Conservation (phyloP, 371 early-diverging fungal species). For the Circinella umbellata region DNA sequence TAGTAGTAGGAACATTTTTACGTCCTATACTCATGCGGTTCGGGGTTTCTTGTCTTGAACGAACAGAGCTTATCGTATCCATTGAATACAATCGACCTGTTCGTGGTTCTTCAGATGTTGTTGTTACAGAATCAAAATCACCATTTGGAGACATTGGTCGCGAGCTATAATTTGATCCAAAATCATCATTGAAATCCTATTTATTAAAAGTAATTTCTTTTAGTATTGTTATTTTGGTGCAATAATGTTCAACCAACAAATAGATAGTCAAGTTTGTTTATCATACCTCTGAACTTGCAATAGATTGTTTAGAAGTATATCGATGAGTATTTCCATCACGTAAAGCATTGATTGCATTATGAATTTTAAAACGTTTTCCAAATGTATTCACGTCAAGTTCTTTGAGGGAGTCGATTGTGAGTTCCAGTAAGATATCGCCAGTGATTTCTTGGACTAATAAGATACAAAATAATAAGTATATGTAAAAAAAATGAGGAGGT, state of each 20-base stretch:
- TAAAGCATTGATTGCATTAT: conserved; percentile 58
- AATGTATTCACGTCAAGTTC: conserved; percentile 65
- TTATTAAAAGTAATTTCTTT: neutral
- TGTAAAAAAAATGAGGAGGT: neutral
- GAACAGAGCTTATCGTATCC: conserved; percentile 10
- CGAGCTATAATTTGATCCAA: conserved; percentile 5
- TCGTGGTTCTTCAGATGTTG: conserved; percentile 3
- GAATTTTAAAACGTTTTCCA: conserved; percentile 68
- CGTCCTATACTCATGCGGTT: conserved; percentile 11
- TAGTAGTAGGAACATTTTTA: conserved; percentile 12
- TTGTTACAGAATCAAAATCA: conserved; percentile 12
- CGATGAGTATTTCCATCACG: conserved; percentile 26
- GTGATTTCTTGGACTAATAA: conserved; percentile 61
- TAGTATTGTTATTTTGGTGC: neutral
- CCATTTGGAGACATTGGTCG: conserved; percentile 7
- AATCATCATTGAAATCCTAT: conserved; percentile 10
- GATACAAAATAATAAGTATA: neutral
- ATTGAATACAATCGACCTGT: conserved; percentile 7
- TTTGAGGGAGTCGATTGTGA: conserved; percentile 61
- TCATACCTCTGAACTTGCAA: neutral
- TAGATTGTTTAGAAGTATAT: neutral
- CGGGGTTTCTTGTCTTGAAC: conserved; percentile 11
- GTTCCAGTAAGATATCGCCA: conserved; percentile 61
- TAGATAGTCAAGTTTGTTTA: neutral
- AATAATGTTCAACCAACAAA: too few relatives aligned